Conservation (phyloP, 2,329 filamentous ascomycete species). For the Fusarium sp. region DNA sequence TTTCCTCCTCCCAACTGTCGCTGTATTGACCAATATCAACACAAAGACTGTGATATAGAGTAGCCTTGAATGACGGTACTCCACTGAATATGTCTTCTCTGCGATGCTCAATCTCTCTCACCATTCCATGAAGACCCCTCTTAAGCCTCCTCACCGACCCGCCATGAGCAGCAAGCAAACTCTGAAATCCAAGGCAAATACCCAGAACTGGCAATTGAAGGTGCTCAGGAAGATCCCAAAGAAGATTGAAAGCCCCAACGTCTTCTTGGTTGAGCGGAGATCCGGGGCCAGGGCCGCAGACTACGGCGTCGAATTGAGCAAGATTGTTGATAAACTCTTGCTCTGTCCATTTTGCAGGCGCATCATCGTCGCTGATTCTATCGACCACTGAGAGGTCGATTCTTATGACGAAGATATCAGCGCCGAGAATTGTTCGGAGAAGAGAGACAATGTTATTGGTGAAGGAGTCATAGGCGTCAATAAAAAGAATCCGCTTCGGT, state of each 20-base stretch:
- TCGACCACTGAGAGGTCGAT: conserved; percentile 65
- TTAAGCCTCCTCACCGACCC: conserved; percentile 73
- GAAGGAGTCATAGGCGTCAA: conserved; percentile 98
- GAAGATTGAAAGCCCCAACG: conserved; percentile 81
- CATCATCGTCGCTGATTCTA: conserved; percentile 13
- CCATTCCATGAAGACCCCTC: conserved; percentile 86
- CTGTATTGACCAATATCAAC: conserved; percentile 63
- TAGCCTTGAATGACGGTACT: conserved; percentile 73
- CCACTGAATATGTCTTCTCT: conserved; percentile 73
- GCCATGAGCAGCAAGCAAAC: conserved; percentile 76
- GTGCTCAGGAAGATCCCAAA: conserved; percentile 76
- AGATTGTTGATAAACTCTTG: conserved; percentile 58
- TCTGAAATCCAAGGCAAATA: conserved; percentile 91
- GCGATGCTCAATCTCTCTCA: conserved; percentile 74
- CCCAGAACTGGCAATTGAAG: conserved; percentile 82
- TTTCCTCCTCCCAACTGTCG: conserved; percentile 34
- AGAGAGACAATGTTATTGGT: conserved; percentile 93
- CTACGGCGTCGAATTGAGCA: conserved; percentile 80
- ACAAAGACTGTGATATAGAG: conserved; percentile 79
- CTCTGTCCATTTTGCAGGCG: conserved; percentile 55
- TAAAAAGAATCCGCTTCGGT: conserved; percentile 76
- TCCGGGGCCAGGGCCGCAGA: conserved; percentile 92
- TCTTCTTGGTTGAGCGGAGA: conserved; percentile 79
- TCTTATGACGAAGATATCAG: conserved; percentile 66
- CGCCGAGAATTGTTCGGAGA: conserved; percentile 76